Percentiles rank a stretch among this genome's conserved stretches.
Conservation (phyloP, 441 rosid species). For the Hura crepitans region DNA sequence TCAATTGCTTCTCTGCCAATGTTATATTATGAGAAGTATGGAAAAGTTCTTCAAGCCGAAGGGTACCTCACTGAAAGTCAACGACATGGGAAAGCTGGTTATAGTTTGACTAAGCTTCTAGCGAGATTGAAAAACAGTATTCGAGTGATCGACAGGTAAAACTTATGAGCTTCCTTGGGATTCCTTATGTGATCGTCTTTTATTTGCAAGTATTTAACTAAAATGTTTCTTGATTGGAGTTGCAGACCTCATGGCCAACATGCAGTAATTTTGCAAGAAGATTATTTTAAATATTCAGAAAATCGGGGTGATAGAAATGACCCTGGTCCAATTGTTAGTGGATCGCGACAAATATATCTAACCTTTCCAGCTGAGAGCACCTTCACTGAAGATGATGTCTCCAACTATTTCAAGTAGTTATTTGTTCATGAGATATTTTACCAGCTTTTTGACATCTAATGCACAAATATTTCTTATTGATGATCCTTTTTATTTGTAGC, state of each 20-base stretch:
- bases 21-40: slow-evolving; percentile 53
- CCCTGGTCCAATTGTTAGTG: slow-evolving; percentile 47
- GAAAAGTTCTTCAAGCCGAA: slow-evolving; percentile 62
- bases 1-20: slow-evolving; percentile 68
- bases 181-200: neutral
- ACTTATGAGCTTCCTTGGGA: neutral
- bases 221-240: slow-evolving; percentile 15
- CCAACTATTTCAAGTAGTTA: slow-evolving; percentile 55
- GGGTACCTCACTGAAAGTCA: slow-evolving; percentile 77
- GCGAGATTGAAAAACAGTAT: slow-evolving; percentile 46
- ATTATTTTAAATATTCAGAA: slow-evolving; percentile 45
- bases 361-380: slow-evolving; percentile 70
- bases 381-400: slow-evolving; percentile 65
- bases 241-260: slow-evolving; percentile 80
- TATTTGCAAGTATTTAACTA: neutral
- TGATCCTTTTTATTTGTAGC: slow-evolving; percentile 31
- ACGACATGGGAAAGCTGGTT: slow-evolving; percentile 70
- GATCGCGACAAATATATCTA: slow-evolving; percentile 58
- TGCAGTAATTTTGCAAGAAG: slow-evolving; percentile 57
- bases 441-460: slow-evolving; percentile 4
- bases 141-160: slow-evolving; percentile 54
- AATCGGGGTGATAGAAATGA: slow-evolving; percentile 39
- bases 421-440: slow-evolving; percentile 1
- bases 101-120: slow-evolving; percentile 63
- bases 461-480: slow-evolving; percentile 2